Base-by-base conservation (phyloP, 2,329 filamentous ascomycete genomes). In the Aspergillus sp. region DNA sequence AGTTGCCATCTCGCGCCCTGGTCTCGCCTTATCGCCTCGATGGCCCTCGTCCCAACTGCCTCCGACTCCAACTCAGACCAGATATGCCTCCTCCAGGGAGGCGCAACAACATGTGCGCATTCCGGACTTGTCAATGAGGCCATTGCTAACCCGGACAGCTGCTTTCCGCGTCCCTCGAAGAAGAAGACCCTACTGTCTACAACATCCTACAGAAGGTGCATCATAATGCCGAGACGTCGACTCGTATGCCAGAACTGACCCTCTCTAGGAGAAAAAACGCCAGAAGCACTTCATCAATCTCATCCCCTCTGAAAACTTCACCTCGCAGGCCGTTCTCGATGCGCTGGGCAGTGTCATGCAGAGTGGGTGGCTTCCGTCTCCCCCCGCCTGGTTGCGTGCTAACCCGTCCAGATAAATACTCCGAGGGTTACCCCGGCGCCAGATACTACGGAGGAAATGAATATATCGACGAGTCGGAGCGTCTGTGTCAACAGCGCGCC, bases 281-380 rank as follows among this genome's bases (percentile, higher is more conserved):
- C 93, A 98, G 71, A 94, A 95, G 71, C 89, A 97, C 70, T 98
- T 96, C 64, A 95, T 98, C 74, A 97, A 97, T 70, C 77, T 95
- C 48, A 95, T 95, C 56, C 89, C 89, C 19, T 95, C 89, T 5
- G 89, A 95, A 72, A 95, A 95, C 73, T 94, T 95, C 64, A 95
- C 89, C 28, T 94, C 89, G 5, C 87, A 94, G 68, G 88, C 89
- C 29, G 89, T 95, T 19, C 79, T 95, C 47, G 89, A 95, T 76
- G 88, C 89, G 32, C 76, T 95, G 50, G 89, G 89, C 55, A 94
- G 88, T 75, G 85, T 90, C 45, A 95, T 95, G 89, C 89, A 94
- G 69, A 95, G 87, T 90, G 73, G 56, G 79, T 71, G 45, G 40
- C 42, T n/a, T 42, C 35, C 10, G 10, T 38, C 38, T 43, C 8